Evolutionary conservation across 1,139 yeast genomes (phyloP).

Genomic region (Ogataea hybrid): DNA sequence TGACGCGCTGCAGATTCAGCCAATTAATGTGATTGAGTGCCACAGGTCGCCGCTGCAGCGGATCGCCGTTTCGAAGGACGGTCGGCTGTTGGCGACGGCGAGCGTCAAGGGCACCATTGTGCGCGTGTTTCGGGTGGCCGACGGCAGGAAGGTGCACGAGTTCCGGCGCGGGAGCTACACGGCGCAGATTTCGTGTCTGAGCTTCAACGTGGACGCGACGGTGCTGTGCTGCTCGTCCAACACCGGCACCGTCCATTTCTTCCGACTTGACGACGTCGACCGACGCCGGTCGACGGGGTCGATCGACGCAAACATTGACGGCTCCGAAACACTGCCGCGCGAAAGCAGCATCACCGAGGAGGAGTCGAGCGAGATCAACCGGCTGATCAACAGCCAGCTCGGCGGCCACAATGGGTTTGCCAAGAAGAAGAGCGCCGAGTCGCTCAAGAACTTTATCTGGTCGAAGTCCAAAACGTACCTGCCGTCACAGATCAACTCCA

Average conservation of each 20-base stretch:
- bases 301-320: conserved; percentile 1
- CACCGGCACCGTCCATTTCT: conserved; percentile 68
- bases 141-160: conserved; percentile 42
- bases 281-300: neutral
- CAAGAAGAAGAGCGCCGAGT: conserved; percentile 18
- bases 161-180: conserved; percentile 70
- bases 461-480: conserved; percentile 30
- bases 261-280: conserved; percentile 37
- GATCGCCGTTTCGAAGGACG: conserved; percentile 49
- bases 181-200: conserved; percentile 52
- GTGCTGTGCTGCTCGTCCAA: conserved; percentile 67
- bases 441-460: conserved; percentile 23
- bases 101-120: conserved; percentile 72
- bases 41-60: conserved; percentile 53
- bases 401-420: conserved; percentile 10
- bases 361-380: conserved; percentile 25
- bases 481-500: conserved; percentile 30
- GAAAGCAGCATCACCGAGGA: conserved; percentile 26
- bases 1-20: conserved; percentile 56
- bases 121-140: conserved; percentile 45
- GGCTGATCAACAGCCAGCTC: conserved; percentile 19
- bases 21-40: conserved; percentile 57
- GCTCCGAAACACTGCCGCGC: conserved; percentile 16
- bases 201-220: conserved; percentile 49
- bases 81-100: conserved; percentile 60